Percentiles rank a stretch among this genome's conserved stretches.
These are phyloP conservation scores for Chlorella ohadii DNA, from an alignment of 139 green algal genomes.

Conservation along the genomic window DNA sequence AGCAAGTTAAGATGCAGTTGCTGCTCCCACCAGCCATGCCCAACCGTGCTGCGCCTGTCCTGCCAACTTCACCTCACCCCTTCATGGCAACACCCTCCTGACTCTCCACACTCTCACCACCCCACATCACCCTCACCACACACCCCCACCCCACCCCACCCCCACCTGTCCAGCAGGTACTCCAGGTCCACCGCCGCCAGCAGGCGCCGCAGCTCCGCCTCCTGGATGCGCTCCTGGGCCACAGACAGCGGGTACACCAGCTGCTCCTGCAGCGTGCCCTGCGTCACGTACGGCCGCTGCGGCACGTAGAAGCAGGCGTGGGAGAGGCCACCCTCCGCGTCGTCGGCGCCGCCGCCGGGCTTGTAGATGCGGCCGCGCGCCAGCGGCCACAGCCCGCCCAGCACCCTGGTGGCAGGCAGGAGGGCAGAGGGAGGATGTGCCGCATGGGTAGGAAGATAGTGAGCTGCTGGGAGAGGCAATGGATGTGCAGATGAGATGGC, in stretches of 20 bases:
- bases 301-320: slow-evolving; percentile 80
- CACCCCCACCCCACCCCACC: not conserved
- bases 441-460: too few species aligned
- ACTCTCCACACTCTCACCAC: not conserved
- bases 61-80: too few species aligned
- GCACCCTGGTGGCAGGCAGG: slow-evolving; percentile 49
- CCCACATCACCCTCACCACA: too few species aligned
- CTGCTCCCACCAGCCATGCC: not conserved
- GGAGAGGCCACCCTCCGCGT: slow-evolving; percentile 52
- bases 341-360: slow-evolving; percentile 43
- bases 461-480: too few species aligned
- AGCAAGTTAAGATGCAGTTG: too few species aligned
- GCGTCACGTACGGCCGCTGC: slow-evolving; percentile 71
- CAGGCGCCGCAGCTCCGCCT: slow-evolving; percentile 50
- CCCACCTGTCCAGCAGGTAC: slow-evolving; percentile 52
- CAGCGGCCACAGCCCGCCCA: slow-evolving; percentile 76
- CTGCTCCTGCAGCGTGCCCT: slow-evolving; percentile 76
- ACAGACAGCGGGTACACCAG: slow-evolving; percentile 70
- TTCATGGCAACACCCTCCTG: too few species aligned
- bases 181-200: slow-evolving; percentile 73
- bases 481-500: too few species aligned
- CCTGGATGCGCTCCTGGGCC: slow-evolving; percentile 40
- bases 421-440: too few species aligned
- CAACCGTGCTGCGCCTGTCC: too few species aligned
- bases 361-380: slow-evolving; percentile 60